Base-by-base conservation (phyloP, 495 filamentous ascomycete genomes). In the Hyaloscypha variabilis region DNA sequence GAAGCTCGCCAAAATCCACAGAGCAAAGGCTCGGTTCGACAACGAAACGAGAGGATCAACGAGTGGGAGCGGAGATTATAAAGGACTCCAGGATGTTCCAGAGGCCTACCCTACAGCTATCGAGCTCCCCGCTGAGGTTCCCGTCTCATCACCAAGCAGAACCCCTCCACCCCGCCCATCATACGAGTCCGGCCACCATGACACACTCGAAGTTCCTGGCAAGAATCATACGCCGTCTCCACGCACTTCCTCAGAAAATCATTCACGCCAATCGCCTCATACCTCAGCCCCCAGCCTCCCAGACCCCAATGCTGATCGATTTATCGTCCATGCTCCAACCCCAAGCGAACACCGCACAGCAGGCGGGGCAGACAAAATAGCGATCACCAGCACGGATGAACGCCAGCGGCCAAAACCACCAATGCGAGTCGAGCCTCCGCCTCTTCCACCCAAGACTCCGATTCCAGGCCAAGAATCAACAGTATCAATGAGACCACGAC, bases 1-100 rank as follows among this genome's bases (percentile, higher is more conserved):
- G n/a, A 94, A 93, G 72, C 81, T 97, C 71, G 92, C 89, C 56
- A 90, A 90, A 75, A 93, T 97, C 52, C 83, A 95, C 69, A 82
- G 87, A 39, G 67, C 71, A 2, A 73, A 73, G 24, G 13, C 29
- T 2, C 42, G 71, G 8, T 67, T 69, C 51, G 71, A 72, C 24
- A 29, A 21, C 11, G 65, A 65, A 25, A 49, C 25, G 24, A 50
- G 19, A 2, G 56, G 39, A 6, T 17, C 39, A 46, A 55, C 28
- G 14, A 28, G 25, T 6, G 25, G 29, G 6, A 39, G 30, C 2
- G 53, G 62, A 21, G 46, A 53, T 11, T 58, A 63, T 14, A 68
- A 66, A 34, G 23, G 14, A 24, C 66, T 73, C 8, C 17, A 56
- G 10, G 69, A 69, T 25, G 65, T 73, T 6, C 71, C 71, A 23